phyloP scores from a whole-genome alignment of 2,329 filamentous ascomycete species.

The Cordyceps javanica region DNA sequence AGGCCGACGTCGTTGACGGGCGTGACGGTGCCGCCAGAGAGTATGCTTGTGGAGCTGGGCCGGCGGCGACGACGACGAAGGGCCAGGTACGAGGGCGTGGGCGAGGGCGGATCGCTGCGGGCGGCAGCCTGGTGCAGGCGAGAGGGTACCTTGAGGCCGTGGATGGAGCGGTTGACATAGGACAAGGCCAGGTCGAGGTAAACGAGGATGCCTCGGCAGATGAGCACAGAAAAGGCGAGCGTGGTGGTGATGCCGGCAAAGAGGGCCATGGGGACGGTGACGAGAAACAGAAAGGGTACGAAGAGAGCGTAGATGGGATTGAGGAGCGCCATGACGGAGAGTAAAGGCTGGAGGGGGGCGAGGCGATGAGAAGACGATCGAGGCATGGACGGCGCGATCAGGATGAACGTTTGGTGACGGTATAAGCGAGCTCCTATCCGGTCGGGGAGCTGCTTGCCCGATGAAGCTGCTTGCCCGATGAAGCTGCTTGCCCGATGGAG shows the following conservation, averaged over 20 bases:
- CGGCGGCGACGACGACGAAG: slow-evolving; percentile 23
- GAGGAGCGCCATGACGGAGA: slow-evolving; percentile 42
- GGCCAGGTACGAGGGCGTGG: slow-evolving; percentile 7
- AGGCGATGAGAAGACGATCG: slow-evolving; percentile 16
- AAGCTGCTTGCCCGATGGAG: background rate
- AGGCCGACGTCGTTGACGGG: slow-evolving; percentile 31
- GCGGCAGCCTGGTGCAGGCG: slow-evolving; percentile 20
- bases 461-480: too few relatives aligned
- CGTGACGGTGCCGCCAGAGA: slow-evolving; percentile 28
- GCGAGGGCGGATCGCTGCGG: slow-evolving; percentile 17
- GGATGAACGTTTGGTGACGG: too few relatives aligned
- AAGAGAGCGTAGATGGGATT: slow-evolving; percentile 51
- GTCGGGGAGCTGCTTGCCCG: background rate
- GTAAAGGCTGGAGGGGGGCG: slow-evolving; percentile 1
- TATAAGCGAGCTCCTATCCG: background rate
- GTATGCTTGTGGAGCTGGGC: slow-evolving; percentile 28
- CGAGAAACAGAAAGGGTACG: slow-evolving; percentile 55
- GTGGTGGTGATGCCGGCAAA: slow-evolving; percentile 59
- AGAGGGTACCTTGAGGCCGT: slow-evolving; percentile 30
- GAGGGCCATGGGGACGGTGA: slow-evolving; percentile 57
- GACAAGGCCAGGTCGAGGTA: slow-evolving; percentile 58
- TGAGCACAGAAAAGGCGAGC: slow-evolving; percentile 54
- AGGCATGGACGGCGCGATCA: background rate
- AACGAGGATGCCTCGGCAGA: slow-evolving; percentile 53
- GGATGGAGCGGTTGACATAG: slow-evolving; percentile 50